Base-by-base conservation (phyloP, 164 flowering plant genomes). In the Aristolochia contorta region DNA sequence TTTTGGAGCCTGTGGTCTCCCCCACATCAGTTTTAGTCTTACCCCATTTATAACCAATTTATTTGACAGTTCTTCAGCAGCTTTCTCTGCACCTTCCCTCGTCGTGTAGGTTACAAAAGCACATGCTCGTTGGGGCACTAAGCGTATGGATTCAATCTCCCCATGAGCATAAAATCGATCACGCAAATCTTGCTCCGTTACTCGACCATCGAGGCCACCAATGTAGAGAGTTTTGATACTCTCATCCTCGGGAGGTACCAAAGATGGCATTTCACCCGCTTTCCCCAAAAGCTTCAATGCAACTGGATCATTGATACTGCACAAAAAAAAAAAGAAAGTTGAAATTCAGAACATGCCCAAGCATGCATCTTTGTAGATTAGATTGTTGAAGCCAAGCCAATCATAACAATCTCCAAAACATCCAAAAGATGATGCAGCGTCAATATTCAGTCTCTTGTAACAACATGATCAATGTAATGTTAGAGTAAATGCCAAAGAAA, bases 61-160 rank as follows among this genome's bases (percentile, higher is more conserved):
- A 74, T 92, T 87, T 15, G 93, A 80, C 41, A 92, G 95, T 71
- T 92, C 96, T 62, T 86, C 93, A 9, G 97, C 97, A 47, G 98
- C 98, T 71, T 83, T 92, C 73, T 89, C 96, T 8, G 98, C 93
- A 59, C 79, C 98, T 77, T 92, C 97, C 71, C 98, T 69, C 37
- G 93, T 87, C 23, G 98, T 89, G 82, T 92, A 92, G 13, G 97
- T 83, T n/a, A 92, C 91, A 67, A 92, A 92, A 22, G 96, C 96
- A 63, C 95, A 87, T 3, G 93, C 96, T 21, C 84, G 78, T 57
- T 83, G 87, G 43, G 77, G 82, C 18, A 87, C 91, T 82, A 87
- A 79, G 37, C 87, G 78, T 15, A 92, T 62, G 2, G 96, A 83
- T 71, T 92, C 97, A n/a, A 93, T 93, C 72, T 93, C 98, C 33